Conservation (phyloP, 345 rosid species). For the Eucalyptus rudis region DNA sequence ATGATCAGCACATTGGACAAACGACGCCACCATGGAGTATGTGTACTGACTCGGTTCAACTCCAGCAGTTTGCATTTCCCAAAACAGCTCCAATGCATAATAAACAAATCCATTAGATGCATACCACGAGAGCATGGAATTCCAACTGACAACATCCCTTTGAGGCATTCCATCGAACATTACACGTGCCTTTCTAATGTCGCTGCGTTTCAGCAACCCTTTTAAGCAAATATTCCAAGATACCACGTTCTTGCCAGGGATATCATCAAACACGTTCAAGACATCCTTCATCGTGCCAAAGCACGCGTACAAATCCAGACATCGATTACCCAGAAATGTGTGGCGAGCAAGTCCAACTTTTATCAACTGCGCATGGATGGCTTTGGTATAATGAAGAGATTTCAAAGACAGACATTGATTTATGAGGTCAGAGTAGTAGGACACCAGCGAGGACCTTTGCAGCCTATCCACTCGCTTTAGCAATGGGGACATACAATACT, state of each 20-base stretch:
- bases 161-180: constrained; percentile 64
- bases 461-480: constrained; percentile 21
- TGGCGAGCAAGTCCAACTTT: constrained; percentile 34
- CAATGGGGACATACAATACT: constrained; percentile 24
- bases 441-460: constrained; percentile 14
- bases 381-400: constrained; percentile 8
- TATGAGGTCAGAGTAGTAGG: constrained; percentile 20
- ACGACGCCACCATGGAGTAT: constrained; percentile 38
- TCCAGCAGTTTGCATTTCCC: constrained; percentile 33
- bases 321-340: constrained; percentile 61
- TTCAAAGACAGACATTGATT: constrained; percentile 27
- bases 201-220: constrained; percentile 15
- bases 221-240: constrained; percentile 59
- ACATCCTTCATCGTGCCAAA: constrained; percentile 25
- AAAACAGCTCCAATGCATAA: constrained; percentile 23
- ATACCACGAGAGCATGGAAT: constrained; percentile 49
- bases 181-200: constrained; percentile 3
- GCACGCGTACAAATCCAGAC: constrained; percentile 45
- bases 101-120: constrained; percentile 20
- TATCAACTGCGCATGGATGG: constrained; percentile 48
- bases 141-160: constrained; percentile 62
- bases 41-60: constrained; percentile 41
- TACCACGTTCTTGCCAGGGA: constrained; percentile 29
- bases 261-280: constrained; percentile 25
- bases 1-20: constrained; percentile 22